Evolutionary conservation across 106 monocot genomes (phyloP).

Genomic region (Dioscorea dumetorum): DNA sequence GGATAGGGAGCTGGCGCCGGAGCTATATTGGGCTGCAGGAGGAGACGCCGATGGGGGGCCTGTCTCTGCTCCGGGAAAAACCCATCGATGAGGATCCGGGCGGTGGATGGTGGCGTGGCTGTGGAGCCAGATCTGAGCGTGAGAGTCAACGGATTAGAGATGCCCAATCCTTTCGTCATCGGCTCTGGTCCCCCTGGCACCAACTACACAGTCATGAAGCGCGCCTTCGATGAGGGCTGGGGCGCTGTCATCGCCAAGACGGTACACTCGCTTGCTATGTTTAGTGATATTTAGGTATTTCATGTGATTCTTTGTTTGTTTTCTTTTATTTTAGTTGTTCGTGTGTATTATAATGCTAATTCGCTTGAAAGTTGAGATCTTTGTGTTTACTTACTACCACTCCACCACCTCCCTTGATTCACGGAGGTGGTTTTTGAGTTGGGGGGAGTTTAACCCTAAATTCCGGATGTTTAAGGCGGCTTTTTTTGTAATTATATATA

Average conservation of each 20-base stretch:
- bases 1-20: too few species aligned
- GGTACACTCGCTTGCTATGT: slow-evolving; percentile 15
- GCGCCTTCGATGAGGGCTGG: slow-evolving; percentile 98
- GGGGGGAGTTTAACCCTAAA: too few species aligned
- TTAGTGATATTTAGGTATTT: too few species aligned
- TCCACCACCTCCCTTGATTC: too few species aligned
- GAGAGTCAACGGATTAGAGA: slow-evolving; percentile 77
- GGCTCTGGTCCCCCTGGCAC: slow-evolving; percentile 96
- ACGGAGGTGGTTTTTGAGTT: too few species aligned
- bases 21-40: too few species aligned
- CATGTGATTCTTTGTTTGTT: too few species aligned
- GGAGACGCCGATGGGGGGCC: slow-evolving; percentile 2
- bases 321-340: background rate
- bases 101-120: slow-evolving; percentile 3
- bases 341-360: too few species aligned
- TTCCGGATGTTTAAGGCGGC: too few species aligned
- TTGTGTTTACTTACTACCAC: too few species aligned
- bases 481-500: too few species aligned
- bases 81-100: slow-evolving; percentile 2
- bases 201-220: slow-evolving; percentile 97
- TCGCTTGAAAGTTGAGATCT: too few species aligned
- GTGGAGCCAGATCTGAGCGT: slow-evolving; percentile 79
- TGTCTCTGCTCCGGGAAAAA: background rate
- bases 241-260: slow-evolving; percentile 97
- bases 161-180: slow-evolving; percentile 99